Base-by-base conservation (phyloP, 2,329 filamentous ascomycete species). In the Colletotrichum navitas region DNA sequence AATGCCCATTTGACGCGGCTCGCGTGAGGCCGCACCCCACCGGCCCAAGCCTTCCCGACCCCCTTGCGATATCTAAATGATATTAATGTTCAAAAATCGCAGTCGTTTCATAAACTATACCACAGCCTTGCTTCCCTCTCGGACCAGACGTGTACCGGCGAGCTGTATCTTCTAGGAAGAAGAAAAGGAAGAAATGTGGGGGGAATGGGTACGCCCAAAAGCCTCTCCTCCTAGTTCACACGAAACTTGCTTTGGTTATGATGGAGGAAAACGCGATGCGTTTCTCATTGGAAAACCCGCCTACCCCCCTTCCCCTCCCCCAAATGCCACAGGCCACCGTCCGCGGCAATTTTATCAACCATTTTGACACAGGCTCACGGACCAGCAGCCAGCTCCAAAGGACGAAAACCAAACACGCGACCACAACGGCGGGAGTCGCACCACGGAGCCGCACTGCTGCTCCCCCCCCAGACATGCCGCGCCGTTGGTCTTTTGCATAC, bases 1-100 rank as follows among this genome's bases (percentile, higher is more conserved):
- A 16, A 5, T n/a, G 12, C 45, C 68, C 39, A 63, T 63, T 45
- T 59, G 36, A 63, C 65, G 59, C 54, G 69, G 65, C 52, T 36
- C 55, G 59, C 45, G 45, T 59, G 29, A 51, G 59, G 29, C 41
- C 41, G 6, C 29, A 26, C 59, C 29, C 65, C 65, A 56, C 65
- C 59, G 21, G 14, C 56, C 34, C 51, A 54, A 71, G 49, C 29
- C 36, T 43, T 43, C 14, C 39, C 14, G 39, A 45, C 24, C 24
- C 55, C 55, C 34, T 63, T 51, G 58, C 34, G 32, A 52, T 34
- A 26, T 39, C 11, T 11, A 11, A 39, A 39, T 39, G 34, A 52
- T 60, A 36, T 60, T 39, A n/a, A n/a, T 45, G 62, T 29, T 32
- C 47, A 14, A 24, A 11, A 11, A 54, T 21, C 6, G 34, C 12